Conservation (phyloP, 2,329 filamentous ascomycete species). For the Cladorrhinum sp. region DNA sequence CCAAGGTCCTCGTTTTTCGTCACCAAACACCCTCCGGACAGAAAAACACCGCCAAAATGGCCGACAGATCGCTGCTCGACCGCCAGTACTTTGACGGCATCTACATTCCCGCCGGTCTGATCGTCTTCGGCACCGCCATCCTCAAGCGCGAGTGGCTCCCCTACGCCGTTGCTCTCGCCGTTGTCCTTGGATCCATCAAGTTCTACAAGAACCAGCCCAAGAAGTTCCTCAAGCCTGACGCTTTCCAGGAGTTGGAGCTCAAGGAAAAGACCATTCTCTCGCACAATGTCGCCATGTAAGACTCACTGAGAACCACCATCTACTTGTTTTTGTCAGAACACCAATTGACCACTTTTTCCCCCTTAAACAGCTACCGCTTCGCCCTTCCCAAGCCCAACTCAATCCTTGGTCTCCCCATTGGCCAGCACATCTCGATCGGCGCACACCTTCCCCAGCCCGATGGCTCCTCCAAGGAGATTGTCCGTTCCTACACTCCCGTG, state of each 20-base stretch:
- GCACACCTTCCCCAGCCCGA: slow-evolving; percentile 66
- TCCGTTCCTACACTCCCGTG: slow-evolving; percentile 90
- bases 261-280: slow-evolving; percentile 94
- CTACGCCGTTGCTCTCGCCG: slow-evolving; percentile 65
- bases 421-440: slow-evolving; percentile 96
- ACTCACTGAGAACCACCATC: slow-evolving; percentile 13
- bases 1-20: too few species aligned
- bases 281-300: slow-evolving; percentile 95
- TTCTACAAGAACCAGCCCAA: slow-evolving; percentile 65
- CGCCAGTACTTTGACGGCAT: slow-evolving; percentile 72
- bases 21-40: background rate
- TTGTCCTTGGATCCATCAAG: slow-evolving; percentile 67
- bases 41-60: slow-evolving; percentile 33
- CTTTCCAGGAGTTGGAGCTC: slow-evolving; percentile 89
- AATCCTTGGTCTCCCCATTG: slow-evolving; percentile 94
- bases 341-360: slow-evolving; percentile 7
- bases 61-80: slow-evolving; percentile 44
- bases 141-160: slow-evolving; percentile 75
- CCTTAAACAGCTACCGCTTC: slow-evolving; percentile 77
- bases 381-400: slow-evolving; percentile 71
- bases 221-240: slow-evolving; percentile 80
- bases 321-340: background rate
- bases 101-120: slow-evolving; percentile 76
- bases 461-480: slow-evolving; percentile 75
- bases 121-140: slow-evolving; percentile 73